Evolutionary conservation across 148 eudicot species (phyloP), one percentile per base, ranked within the genome.

Genomic region (Chenopodium suecicum): DNA sequence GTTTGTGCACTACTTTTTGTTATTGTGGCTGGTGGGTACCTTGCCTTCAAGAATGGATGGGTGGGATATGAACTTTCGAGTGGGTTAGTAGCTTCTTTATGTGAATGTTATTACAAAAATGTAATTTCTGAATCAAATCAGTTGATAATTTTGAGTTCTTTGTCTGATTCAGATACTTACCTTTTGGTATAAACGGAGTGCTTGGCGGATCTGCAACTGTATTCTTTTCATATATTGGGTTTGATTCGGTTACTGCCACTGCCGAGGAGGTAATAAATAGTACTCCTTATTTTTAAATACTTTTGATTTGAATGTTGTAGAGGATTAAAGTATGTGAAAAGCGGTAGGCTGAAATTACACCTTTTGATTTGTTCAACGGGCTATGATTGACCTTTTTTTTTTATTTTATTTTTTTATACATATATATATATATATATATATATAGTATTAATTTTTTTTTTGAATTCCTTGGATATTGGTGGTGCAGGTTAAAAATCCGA

Each of bases 131-230:
- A 41, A 19, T 44, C 16, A 16, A 4, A 73, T 25, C 41, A 37
- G 13, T 75, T 7, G 67, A 74, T 79, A 12, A 79, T 72, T 22
- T 80, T 25, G 31, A n/a, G 50, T 46, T 71, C 1, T 79, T 70
- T 78, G 5, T n/a, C 11, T 74, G 1, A 75, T 67, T 8, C 75
- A 92, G 95, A 69, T 88, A 84, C 74, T 86, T 90, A 68, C 95
- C 95, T 52, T 89, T 88, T 72, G 93, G 95, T 54, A 73, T 89
- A 17, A 87, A 86, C 79, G 93, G 93, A 41, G 78, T 90, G 77
- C 88, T 92, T 84, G 88, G 90, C 87, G 95, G 93, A 34, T 89
- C 95, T 44, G 93, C 95, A 54, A 89, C 91, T 13, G 90, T 88
- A 34, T 90, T 92, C 89, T 92, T 87, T 82, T 87, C 93, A 9